Evolutionary conservation across 2,329 filamentous ascomycete species (phyloP).

Genomic region (Raffaelea deltoideospora): DNA sequence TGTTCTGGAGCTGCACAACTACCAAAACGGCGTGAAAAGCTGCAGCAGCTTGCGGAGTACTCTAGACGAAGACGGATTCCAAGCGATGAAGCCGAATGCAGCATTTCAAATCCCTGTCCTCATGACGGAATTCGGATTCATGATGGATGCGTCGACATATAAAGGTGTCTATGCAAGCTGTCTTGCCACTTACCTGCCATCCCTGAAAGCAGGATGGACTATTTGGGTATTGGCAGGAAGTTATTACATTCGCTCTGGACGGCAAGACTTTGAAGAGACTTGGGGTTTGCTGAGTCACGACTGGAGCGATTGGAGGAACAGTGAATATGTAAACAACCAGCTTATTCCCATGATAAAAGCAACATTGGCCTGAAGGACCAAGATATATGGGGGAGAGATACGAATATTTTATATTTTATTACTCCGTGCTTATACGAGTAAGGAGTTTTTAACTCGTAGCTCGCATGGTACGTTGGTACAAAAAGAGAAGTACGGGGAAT

Average conservation of each 20-base stretch:
- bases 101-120: conserved; percentile 29
- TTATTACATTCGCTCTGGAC: conserved; percentile 39
- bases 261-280: conserved; percentile 38
- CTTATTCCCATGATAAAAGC: conserved; percentile 24
- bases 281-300: conserved; percentile 41
- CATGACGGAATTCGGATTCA: conserved; percentile 40
- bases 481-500: too few species aligned
- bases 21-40: conserved; percentile 32
- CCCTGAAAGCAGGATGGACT: conserved; percentile 37
- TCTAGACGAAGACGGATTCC: conserved; percentile 36
- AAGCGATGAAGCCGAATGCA: conserved; percentile 27
- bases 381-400: too few species aligned
- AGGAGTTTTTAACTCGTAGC: too few species aligned
- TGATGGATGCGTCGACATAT: conserved; percentile 30
- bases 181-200: conserved; percentile 30
- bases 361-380: conserved; percentile 9
- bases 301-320: conserved; percentile 35
- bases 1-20: conserved; percentile 47
- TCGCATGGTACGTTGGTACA: too few species aligned
- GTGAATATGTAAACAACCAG: conserved; percentile 24
- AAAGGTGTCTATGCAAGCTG: conserved; percentile 35
- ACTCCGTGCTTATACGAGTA: too few species aligned
- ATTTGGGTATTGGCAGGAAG: conserved; percentile 43
- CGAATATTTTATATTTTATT: too few species aligned
- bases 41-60: conserved; percentile 30